A percentile compares a stretch with the other conserved stretches of the same genome.
These are phyloP conservation scores for Suillus fuscotomentosus DNA, from an alignment of 768 basidiomycete genomes.

Conservation along the genomic window DNA sequence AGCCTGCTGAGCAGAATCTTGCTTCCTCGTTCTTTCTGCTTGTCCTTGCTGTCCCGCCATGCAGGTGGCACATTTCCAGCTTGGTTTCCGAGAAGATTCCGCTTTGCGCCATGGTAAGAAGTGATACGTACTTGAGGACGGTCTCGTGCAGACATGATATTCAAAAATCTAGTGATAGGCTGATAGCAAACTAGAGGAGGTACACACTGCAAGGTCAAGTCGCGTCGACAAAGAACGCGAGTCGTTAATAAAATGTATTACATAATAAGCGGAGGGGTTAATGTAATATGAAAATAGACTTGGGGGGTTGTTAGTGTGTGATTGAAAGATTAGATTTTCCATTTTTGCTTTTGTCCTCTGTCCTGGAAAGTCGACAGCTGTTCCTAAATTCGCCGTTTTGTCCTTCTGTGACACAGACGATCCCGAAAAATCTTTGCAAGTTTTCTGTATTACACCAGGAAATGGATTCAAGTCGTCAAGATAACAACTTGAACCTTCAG, in stretches of 20 bases:
- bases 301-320: not conserved
- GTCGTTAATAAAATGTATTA: not conserved
- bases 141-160: not conserved
- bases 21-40: constrained; percentile 42
- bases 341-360: not conserved
- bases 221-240: constrained; percentile 1
- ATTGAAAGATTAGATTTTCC: constrained; percentile 6
- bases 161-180: not conserved
- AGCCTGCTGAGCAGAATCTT: constrained; percentile 67
- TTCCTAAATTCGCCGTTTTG: not conserved
- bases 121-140: constrained; percentile 34
- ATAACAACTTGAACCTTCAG: constrained; percentile 23
- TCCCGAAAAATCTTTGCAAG: not conserved
- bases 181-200: not conserved
- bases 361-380: not conserved
- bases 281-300: not conserved
- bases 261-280: not conserved
- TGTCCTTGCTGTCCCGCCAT: constrained; percentile 49
- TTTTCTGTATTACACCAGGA: not conserved
- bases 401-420: not conserved
- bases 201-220: not conserved
- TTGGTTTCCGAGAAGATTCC: constrained; percentile 54
- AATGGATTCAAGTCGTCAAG: constrained; percentile 28
- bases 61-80: constrained; percentile 59
- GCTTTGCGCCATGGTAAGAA: constrained; percentile 53